These are phyloP conservation scores for Backusella tarrabulga DNA, from an alignment of 192 early-diverging fungal species.

Conservation along the genomic window DNA sequence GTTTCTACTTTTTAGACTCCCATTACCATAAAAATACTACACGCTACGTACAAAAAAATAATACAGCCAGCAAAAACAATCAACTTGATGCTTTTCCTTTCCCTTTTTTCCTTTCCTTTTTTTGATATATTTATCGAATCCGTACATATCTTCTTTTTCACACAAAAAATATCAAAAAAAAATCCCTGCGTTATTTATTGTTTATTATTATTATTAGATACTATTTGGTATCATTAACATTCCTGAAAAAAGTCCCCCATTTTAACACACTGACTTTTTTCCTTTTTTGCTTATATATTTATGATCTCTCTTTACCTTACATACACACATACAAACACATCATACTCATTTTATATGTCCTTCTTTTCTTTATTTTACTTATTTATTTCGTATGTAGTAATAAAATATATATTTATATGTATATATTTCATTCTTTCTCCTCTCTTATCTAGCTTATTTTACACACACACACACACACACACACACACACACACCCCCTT, in stretches of 20 bases:
- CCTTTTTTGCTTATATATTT: conserved; percentile 1
- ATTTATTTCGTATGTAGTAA: not conserved
- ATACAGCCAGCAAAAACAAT: not conserved
- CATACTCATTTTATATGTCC: not conserved
- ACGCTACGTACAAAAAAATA: not conserved
- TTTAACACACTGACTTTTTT: no score
- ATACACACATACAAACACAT: not conserved
- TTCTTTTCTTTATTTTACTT: not conserved
- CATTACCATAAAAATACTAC: not conserved
- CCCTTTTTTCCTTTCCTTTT: not conserved
- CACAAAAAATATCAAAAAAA: not conserved
- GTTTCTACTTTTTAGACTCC: conserved; percentile 10
- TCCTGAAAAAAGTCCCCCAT: not conserved
- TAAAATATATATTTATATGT: conserved; percentile 2
- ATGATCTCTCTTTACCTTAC: not conserved
- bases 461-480: no score
- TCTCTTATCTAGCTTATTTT: not conserved
- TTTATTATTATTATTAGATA: no score
- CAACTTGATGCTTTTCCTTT: not conserved
- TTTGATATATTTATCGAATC: not conserved
- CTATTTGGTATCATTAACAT: no score
- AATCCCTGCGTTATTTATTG: no score
- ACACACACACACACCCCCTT: not conserved
- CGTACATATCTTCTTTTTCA: conserved; percentile 10
- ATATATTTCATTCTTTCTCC: conserved; percentile 1